Conservation (phyloP, 1,284 basidiomycete genomes). For the Apiotrichum mycotoxinovorans region DNA sequence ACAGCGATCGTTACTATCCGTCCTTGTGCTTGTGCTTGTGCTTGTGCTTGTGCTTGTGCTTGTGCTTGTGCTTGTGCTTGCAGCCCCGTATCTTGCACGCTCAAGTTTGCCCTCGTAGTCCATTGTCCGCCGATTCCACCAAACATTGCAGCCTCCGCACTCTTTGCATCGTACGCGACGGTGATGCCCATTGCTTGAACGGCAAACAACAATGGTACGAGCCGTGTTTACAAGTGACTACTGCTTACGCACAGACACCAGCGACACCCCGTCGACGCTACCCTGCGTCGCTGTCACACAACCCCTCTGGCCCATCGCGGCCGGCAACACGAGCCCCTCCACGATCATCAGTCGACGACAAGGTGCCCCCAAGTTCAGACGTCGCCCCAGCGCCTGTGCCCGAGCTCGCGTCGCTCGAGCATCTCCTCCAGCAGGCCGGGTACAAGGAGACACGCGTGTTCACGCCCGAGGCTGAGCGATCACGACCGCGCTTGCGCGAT, state of each 20-base stretch:
- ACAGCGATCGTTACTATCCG: too few species aligned
- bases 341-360: conserved; percentile 25
- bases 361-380: too few species aligned
- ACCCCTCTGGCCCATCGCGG: conserved; percentile 22
- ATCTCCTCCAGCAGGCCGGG: conserved; percentile 74
- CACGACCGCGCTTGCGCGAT: conserved; percentile 34
- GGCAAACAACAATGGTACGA: background rate
- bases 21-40: too few species aligned
- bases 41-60: too few species aligned
- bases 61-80: too few species aligned
- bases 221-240: too few species aligned
- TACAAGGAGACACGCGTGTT: conserved; percentile 85
- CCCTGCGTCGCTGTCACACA: conserved; percentile 22
- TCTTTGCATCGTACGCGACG: background rate
- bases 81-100: too few species aligned
- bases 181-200: background rate
- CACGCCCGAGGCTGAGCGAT: conserved; percentile 70
- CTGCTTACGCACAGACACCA: conserved; percentile 1
- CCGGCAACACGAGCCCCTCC: conserved; percentile 5
- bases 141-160: background rate
- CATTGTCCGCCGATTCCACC: background rate
- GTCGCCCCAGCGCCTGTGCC: conserved; percentile 11
- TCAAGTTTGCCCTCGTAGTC: background rate
- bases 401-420: conserved; percentile 63
- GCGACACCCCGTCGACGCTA: conserved; percentile 13